Conservation (phyloP, 441 rosid species). For the Populus hybrid region DNA sequence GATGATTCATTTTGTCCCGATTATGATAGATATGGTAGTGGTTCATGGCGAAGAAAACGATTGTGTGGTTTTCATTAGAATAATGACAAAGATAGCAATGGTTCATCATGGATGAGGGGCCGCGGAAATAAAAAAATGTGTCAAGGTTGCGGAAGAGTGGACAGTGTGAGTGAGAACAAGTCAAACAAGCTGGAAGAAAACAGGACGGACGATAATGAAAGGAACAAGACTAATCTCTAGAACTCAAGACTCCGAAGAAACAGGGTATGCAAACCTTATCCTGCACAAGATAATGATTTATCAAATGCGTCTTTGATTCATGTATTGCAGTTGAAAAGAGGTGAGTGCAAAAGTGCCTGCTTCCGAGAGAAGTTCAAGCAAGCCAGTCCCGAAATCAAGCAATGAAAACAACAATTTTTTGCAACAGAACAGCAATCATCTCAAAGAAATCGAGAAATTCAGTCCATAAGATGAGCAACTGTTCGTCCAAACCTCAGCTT, state of each 20-base stretch:
- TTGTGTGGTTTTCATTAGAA: no score
- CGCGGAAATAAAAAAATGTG: not conserved
- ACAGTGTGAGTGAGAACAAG: not conserved
- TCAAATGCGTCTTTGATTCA: no score
- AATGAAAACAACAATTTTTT: no score
- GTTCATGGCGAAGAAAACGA: not conserved
- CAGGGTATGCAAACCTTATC: no score
- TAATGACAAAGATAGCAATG: not conserved
- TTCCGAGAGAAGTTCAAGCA: no score
- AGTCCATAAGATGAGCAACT: not conserved
- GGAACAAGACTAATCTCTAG: no score
- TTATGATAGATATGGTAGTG: not conserved
- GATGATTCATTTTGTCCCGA: not conserved
- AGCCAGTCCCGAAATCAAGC: no score
- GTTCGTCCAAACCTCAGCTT: no score
- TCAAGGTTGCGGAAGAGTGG: not conserved
- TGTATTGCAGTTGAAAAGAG: no score
- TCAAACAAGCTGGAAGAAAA: not conserved
- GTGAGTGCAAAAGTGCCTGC: no score
- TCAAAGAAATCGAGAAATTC: not conserved
- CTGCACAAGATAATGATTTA: no score
- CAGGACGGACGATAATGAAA: not conserved
- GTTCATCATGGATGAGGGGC: not conserved
- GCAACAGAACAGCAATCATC: not conserved
- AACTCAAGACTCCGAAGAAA: no score